Percentiles rank a stretch among this genome's conserved stretches.
Evolutionary conservation across 208 protist genomes (phyloP).

Genomic region (Trypanosoma mega): DNA sequence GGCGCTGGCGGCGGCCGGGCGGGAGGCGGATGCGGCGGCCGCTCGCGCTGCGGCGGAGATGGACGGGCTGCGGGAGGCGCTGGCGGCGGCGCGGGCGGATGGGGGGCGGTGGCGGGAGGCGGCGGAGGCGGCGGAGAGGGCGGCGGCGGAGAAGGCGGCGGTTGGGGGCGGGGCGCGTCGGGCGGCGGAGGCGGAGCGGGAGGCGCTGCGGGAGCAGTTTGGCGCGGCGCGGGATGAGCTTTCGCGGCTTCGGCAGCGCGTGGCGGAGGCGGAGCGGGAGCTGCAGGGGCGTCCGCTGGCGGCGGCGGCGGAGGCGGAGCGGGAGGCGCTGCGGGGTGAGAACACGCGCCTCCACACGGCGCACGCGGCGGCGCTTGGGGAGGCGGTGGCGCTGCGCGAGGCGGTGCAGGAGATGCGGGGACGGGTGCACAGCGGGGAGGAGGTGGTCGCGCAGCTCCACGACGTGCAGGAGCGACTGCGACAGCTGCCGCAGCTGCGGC

Average conservation of each 20-base stretch:
- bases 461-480: conserved; percentile 63
- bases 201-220: conserved; percentile 8
- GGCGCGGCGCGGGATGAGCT: conserved; percentile 24
- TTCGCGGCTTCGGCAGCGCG: conserved; percentile 30
- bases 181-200: conserved; percentile 32
- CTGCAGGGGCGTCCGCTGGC: conserved; percentile 27
- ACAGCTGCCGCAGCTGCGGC: conserved; percentile 60
- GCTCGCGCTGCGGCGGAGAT: too few species aligned
- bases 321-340: conserved; percentile 60
- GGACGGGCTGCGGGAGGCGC: too few species aligned
- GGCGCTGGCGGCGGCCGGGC: too few species aligned
- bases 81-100: too few species aligned
- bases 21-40: too few species aligned
- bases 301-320: conserved; percentile 41
- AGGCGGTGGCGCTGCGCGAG: conserved; percentile 50
- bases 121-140: too few species aligned
- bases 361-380: conserved; percentile 51
- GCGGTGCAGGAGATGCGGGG: conserved; percentile 33
- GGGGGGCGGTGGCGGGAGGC: too few species aligned
- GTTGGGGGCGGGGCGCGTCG: conserved; percentile 8
- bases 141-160: conserved; percentile 5
- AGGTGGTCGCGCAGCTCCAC: conserved; percentile 50
- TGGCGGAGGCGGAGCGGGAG: conserved; percentile 33
- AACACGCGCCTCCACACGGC: conserved; percentile 68
- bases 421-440: conserved; percentile 27